Evolutionary conservation across 2,329 filamentous ascomycete genomes (phyloP).

Genomic region (Hansfordia pulvinata): DNA sequence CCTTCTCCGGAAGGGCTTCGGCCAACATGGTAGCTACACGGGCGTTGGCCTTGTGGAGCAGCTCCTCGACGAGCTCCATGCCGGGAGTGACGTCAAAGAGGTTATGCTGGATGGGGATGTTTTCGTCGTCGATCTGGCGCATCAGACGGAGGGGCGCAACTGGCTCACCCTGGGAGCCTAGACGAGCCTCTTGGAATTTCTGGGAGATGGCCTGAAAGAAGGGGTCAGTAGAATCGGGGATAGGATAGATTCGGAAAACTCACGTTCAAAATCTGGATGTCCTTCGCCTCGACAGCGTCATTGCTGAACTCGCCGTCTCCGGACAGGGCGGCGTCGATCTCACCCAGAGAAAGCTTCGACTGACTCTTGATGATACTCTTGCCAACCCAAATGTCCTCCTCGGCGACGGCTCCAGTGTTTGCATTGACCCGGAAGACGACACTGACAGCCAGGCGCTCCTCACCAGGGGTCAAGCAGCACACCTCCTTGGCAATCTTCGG

Average conservation of each 20-base stretch:
- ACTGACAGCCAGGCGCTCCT: constrained; percentile 84
- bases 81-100: constrained; percentile 84
- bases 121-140: constrained; percentile 94
- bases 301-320: constrained; percentile 50
- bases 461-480: constrained; percentile 73
- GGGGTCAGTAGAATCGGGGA: background rate
- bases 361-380: constrained; percentile 87
- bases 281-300: constrained; percentile 53
- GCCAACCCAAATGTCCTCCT: constrained; percentile 87
- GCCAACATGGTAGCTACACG: constrained; percentile 78
- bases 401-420: constrained; percentile 61
- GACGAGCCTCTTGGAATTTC: constrained; percentile 80
- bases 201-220: constrained; percentile 53
- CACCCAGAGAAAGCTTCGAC: constrained; percentile 70
- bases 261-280: constrained; percentile 68
- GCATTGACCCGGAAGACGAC: constrained; percentile 86
- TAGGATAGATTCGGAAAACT: constrained; percentile 16
- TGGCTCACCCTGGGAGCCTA: constrained; percentile 64
- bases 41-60: constrained; percentile 84
- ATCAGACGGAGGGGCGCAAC: constrained; percentile 79
- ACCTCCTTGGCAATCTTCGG: constrained; percentile 74
- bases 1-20: constrained; percentile 75
- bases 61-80: constrained; percentile 88
- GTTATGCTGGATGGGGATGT: constrained; percentile 91
- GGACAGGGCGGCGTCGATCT: constrained; percentile 72